phyloP scores from a whole-genome alignment of 495 filamentous ascomycete species.

The Venustampulla echinocandica region DNA sequence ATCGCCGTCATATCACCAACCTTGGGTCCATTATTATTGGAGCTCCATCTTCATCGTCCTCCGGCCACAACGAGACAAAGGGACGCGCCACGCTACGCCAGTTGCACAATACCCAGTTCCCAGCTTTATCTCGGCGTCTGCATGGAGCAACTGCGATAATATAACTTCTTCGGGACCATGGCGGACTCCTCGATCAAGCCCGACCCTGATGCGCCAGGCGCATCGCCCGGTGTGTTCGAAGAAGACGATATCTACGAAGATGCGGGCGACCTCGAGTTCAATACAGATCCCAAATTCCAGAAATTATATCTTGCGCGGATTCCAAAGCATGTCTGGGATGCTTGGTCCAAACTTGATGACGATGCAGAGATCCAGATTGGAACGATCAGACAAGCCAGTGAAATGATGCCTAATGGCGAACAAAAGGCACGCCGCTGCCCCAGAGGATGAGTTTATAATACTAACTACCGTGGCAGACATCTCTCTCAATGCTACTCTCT shows the following conservation, averaged over 20 bases:
- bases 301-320: constrained; percentile 67
- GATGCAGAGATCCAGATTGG: constrained; percentile 60
- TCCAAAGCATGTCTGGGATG: constrained; percentile 71
- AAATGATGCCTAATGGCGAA: constrained; percentile 37
- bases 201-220: constrained; percentile 52
- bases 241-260: constrained; percentile 83
- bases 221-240: constrained; percentile 48
- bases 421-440: constrained; percentile 32
- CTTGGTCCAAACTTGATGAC: constrained; percentile 43
- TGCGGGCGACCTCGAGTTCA: constrained; percentile 75
- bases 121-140: constrained; percentile 6
- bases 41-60: too few relatives aligned
- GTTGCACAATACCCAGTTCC: too few relatives aligned
- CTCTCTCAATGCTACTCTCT: constrained; percentile 45
- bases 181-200: constrained; percentile 51
- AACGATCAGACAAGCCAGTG: constrained; percentile 57
- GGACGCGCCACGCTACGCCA: not conserved
- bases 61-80: constrained; percentile 5
- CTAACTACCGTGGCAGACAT: constrained; percentile 11
- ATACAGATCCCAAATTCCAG: constrained; percentile 30
- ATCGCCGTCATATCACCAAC: too few relatives aligned
- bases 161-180: constrained; percentile 22
- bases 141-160: constrained; percentile 14
- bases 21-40: too few relatives aligned
- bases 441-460: not conserved